These are phyloP conservation scores for Colletotrichum godetiae DNA, from an alignment of 2,329 filamentous ascomycete genomes.

Conservation along the genomic window DNA sequence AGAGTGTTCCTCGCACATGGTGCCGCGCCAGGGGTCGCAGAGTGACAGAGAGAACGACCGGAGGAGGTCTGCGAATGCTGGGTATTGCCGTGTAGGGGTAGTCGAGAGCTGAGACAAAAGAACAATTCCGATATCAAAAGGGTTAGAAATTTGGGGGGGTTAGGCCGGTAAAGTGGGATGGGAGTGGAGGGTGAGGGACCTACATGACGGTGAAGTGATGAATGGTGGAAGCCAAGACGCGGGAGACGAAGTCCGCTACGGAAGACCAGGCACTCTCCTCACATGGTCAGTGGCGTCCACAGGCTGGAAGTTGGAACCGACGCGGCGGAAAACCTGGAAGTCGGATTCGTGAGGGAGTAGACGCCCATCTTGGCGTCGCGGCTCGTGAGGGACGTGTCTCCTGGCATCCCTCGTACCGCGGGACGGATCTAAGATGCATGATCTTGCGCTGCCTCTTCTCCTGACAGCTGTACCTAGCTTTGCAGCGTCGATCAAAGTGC, in stretches of 20 bases:
- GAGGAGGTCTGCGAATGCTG: neutral
- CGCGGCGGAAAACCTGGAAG: neutral
- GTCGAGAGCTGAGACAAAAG: constrained; percentile 13
- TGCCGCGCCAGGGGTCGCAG: constrained; percentile 29
- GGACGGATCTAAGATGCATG: constrained; percentile 11
- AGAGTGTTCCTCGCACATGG: neutral
- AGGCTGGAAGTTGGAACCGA: neutral
- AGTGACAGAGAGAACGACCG: constrained; percentile 15
- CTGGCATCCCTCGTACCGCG: neutral
- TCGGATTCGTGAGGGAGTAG: neutral
- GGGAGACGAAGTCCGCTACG: neutral
- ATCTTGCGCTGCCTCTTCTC: constrained; percentile 15
- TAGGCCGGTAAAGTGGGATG: neutral
- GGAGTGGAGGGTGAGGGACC: neutral
- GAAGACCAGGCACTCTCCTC: neutral
- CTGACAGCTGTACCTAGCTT: constrained; percentile 6
- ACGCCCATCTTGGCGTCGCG: neutral
- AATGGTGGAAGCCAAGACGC: neutral
- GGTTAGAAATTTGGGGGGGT: neutral
- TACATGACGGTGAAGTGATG: neutral
- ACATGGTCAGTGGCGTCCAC: neutral
- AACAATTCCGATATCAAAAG: constrained; percentile 9
- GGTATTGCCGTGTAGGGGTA: neutral
- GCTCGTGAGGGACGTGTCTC: neutral
- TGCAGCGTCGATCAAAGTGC: constrained; percentile 25